These are phyloP conservation scores for Penicillium ucsense DNA, from an alignment of 495 filamentous ascomycete genomes.

Conservation along the genomic window DNA sequence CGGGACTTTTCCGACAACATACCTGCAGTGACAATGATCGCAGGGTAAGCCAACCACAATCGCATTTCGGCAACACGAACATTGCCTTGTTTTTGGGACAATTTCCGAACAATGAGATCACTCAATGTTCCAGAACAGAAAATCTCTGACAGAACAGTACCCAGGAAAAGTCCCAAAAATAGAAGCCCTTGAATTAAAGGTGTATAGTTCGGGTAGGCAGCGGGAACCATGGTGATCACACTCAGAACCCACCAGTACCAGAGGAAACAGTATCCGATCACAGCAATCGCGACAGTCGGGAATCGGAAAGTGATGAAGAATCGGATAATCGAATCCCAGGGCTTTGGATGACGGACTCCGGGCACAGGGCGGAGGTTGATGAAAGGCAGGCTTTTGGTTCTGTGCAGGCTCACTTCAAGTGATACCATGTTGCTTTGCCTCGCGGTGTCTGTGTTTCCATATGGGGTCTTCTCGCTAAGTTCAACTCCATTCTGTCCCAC, in stretches of 20 bases:
- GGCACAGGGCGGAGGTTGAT: constrained; percentile 42
- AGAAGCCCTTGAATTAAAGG: constrained; percentile 50
- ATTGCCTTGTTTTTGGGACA: constrained; percentile 38
- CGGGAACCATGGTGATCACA: constrained; percentile 49
- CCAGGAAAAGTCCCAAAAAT: constrained; percentile 48
- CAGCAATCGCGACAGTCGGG: constrained; percentile 34
- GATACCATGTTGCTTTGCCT: no score
- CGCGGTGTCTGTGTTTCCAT: neutral
- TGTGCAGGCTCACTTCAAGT: constrained; percentile 12
- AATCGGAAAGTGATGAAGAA: constrained; percentile 42
- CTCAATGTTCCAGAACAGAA: constrained; percentile 45
- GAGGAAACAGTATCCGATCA: constrained; percentile 44
- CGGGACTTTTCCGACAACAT: constrained; percentile 3
- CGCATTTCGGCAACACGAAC: constrained; percentile 47
- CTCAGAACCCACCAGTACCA: constrained; percentile 60
- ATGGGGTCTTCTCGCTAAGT: constrained; percentile 20
- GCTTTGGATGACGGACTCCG: constrained; percentile 43
- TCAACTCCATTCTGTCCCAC: neutral
- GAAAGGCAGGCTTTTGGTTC: constrained; percentile 42
- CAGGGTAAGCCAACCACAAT: constrained; percentile 50
- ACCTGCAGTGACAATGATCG: constrained; percentile 40
- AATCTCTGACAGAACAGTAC: constrained; percentile 45
- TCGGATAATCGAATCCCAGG: constrained; percentile 38
- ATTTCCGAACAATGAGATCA: constrained; percentile 38
- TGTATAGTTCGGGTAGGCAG: constrained; percentile 42